Evolutionary conservation across 2,329 filamentous ascomycete species (phyloP), one percentile per base, ranked within the genome.

Genomic region (Aspergillus caelatus): DNA sequence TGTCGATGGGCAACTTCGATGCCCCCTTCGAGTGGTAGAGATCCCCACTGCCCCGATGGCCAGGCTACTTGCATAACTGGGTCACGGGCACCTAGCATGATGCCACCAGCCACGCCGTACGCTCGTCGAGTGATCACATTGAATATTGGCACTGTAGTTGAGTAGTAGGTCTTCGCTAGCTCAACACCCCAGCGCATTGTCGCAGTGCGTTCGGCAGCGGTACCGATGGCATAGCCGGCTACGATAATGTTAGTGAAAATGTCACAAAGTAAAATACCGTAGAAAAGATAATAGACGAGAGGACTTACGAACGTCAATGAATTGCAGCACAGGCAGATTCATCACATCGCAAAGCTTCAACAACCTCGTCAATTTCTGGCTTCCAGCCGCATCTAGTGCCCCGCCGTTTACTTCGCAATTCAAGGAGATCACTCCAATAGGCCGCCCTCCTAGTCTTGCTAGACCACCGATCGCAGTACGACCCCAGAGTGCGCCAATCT

Each of bases 121-220:
- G 83, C 85, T 55, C 86, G 83, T 7, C 88, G 80, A 1, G 86
- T 85, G 5, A 90, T 81, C n/a, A 90, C 85, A 61, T 79, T 86
- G 76, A 89, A 89, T 3, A 90, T 81, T 0, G 88, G 86, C 60
- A 83, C 85, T 0, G 86, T 89, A 0, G 86, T 89, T 26, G 83
- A 83, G 71, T 85, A 89, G 71, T 90, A 90, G 0, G 87, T 81
- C 61, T 85, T 85, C 7, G 84, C 86, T 1, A 89, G 81, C 53
- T 86, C 83, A 4, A 90, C 81, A 0, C 88, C 88, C 78, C 87
- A 87, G 58, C 86, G 81, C 88, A 89, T 90, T 0, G 87, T 89
- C 14, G 86, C 87, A 5, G 81, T 84, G 16, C 86, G 80, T 72
- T 90, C 88, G 2, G 88, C 87, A 0, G 85, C 81, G 0, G 87